Evolutionary conservation across 176 grass and related monocot genomes (phyloP).

Genomic region (Urochloa ruziziensis): DNA sequence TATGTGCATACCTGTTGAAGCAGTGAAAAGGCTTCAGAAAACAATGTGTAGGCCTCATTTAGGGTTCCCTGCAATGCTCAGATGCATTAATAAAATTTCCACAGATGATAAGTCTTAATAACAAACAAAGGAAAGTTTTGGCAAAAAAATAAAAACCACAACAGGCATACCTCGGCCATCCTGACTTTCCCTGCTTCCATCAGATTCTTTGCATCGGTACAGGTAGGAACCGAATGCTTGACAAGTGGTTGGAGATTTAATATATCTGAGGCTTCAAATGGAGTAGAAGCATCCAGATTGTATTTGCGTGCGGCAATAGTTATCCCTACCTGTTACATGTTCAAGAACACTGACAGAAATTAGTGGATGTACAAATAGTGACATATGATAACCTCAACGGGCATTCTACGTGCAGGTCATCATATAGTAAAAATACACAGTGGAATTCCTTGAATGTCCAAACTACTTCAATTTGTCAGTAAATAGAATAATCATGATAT

Average conservation of each 20-base stretch:
- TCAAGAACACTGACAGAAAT: conserved; percentile 13
- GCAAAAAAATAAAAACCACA: background rate
- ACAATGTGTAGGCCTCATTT: conserved; percentile 86
- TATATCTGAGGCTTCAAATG: conserved; percentile 84
- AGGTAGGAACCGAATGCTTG: conserved; percentile 91
- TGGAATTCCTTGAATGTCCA: background rate
- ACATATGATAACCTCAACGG: background rate
- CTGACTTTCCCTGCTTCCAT: conserved; percentile 94
- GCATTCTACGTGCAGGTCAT: background rate
- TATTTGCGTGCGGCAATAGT: conserved; percentile 79
- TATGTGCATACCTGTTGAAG: conserved; percentile 80
- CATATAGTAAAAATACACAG: background rate
- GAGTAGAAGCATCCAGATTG: conserved; percentile 57
- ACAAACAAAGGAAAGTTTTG: background rate
- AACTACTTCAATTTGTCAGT: background rate
- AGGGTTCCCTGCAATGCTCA: conserved; percentile 80
- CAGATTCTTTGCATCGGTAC: conserved; percentile 77
- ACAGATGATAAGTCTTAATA: background rate
- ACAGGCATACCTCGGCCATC: conserved; percentile 75
- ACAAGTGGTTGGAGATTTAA: conserved; percentile 90
- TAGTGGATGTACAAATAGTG: background rate
- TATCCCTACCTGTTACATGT: conserved; percentile 70
- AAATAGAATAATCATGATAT: background rate
- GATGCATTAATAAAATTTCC: conserved; percentile 34
- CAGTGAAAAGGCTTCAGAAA: conserved; percentile 95